phyloP scores from a whole-genome alignment of 2,329 filamentous ascomycete species.

The Drechslerella coelobrocha region DNA sequence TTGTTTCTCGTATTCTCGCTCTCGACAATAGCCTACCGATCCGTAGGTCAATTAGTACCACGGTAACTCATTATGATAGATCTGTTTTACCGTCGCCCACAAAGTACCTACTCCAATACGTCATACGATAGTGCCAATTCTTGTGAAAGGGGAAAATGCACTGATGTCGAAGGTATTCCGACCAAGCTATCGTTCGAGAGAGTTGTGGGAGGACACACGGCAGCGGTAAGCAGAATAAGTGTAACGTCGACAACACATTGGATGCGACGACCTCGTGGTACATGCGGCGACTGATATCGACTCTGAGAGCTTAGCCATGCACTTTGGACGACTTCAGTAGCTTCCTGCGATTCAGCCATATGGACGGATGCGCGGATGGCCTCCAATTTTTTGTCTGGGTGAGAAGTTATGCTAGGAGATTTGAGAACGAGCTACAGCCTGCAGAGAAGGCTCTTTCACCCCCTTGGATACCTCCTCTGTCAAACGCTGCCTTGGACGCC shows the following conservation, averaged over 20 bases:
- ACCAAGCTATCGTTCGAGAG: conserved; percentile 32
- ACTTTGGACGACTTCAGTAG: conserved; percentile 35
- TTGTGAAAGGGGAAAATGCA: conserved; percentile 26
- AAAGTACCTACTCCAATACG: conserved; percentile 24
- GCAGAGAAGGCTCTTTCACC: conserved; percentile 28
- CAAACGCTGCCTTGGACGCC: neutral
- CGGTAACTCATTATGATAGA: conserved; percentile 23
- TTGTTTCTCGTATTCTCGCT: neutral
- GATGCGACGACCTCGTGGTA: neutral
- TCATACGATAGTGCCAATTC: conserved; percentile 16
- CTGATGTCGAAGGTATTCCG: conserved; percentile 29
- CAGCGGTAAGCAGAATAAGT: conserved; percentile 21
- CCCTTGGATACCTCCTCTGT: conserved; percentile 8
- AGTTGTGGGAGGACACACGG: conserved; percentile 20
- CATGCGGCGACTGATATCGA: neutral
- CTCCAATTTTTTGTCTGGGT: conserved; percentile 43
- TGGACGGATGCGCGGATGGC: conserved; percentile 32
- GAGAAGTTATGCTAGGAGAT: conserved; percentile 24
- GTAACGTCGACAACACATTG: conserved; percentile 1
- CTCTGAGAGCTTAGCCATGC: conserved; percentile 19
- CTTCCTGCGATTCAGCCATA: conserved; percentile 43
- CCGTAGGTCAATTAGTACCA: too few relatives aligned
- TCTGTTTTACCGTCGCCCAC: conserved; percentile 41
- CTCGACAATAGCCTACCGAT: too few relatives aligned
- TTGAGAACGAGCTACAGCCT: conserved; percentile 24